Conservation (phyloP, 2,329 filamentous ascomycete genomes). For the Rasamsonia emersonii region DNA sequence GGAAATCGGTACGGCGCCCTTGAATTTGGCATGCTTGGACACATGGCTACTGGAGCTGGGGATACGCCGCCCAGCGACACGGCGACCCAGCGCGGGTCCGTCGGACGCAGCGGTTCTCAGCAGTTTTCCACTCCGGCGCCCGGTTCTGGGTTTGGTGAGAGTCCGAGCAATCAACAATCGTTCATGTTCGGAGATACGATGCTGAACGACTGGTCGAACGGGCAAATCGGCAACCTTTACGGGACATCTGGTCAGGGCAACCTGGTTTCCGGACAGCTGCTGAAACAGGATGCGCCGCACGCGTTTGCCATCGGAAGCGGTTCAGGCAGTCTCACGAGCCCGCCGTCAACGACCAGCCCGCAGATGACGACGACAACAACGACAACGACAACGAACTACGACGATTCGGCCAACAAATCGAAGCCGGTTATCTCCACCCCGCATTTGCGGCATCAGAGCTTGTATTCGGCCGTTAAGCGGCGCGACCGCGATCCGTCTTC, state of each 20-base stretch:
- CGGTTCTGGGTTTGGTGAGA: constrained; percentile 35
- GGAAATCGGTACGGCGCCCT: constrained; percentile 92
- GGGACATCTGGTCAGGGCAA: constrained; percentile 29
- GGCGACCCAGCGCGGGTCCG: constrained; percentile 38
- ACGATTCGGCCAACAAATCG: constrained; percentile 22
- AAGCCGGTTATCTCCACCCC: constrained; percentile 35
- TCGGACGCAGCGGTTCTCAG: constrained; percentile 34
- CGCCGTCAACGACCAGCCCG: constrained; percentile 49
- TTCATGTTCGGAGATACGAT: constrained; percentile 40
- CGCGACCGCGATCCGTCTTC: constrained; percentile 64
- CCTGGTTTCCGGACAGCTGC: constrained; percentile 33
- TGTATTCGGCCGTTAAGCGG: constrained; percentile 37
- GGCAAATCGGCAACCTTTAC: constrained; percentile 26
- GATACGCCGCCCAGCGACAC: constrained; percentile 65
- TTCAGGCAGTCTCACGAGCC: constrained; percentile 47
- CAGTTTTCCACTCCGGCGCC: constrained; percentile 28
- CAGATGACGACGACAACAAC: constrained; percentile 35
- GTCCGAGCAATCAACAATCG: constrained; percentile 34
- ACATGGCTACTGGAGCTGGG: constrained; percentile 88
- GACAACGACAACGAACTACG: constrained; percentile 17
- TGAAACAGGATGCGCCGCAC: constrained; percentile 40
- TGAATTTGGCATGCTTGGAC: constrained; percentile 91
- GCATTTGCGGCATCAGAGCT: constrained; percentile 32
- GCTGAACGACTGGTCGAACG: constrained; percentile 37
- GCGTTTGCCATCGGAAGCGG: constrained; percentile 56